Percentiles rank a stretch among this genome's conserved stretches.
These are phyloP conservation scores for Narthecium ossifragum DNA, from an alignment of 106 monocot genomes.

Conservation along the genomic window DNA sequence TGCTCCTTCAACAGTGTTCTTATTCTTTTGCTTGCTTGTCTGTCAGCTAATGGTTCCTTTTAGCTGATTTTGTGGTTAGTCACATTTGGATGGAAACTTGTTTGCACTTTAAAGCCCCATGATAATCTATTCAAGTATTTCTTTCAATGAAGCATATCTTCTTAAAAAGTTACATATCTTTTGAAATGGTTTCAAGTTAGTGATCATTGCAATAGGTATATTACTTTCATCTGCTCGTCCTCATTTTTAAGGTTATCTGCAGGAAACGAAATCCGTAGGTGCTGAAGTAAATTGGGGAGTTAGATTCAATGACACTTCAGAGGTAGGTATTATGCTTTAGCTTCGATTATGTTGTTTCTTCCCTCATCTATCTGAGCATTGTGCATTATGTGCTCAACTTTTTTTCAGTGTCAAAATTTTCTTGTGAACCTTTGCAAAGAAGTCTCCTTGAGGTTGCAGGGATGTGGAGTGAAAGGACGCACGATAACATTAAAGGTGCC, in stretches of 20 bases:
- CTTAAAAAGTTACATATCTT: not conserved
- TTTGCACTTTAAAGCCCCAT: too few species aligned
- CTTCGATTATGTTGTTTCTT: not conserved
- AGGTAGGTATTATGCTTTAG: constrained; percentile 40
- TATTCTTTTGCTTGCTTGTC: too few species aligned
- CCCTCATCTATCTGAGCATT: constrained; percentile 1
- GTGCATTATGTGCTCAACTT: constrained; percentile 12
- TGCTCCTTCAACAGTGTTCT: too few species aligned
- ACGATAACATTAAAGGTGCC: constrained; percentile 76
- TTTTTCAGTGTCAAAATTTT: constrained; percentile 62
- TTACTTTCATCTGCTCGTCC: not conserved
- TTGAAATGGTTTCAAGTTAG: not conserved
- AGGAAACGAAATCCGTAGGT: constrained; percentile 95
- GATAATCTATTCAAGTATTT: too few species aligned
- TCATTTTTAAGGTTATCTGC: constrained; percentile 12
- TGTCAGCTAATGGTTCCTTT: too few species aligned
- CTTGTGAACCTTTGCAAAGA: constrained; percentile 78
- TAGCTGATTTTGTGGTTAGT: too few species aligned
- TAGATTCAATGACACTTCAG: constrained; percentile 53
- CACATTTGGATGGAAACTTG: too few species aligned
- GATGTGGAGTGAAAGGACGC: constrained; percentile 74
- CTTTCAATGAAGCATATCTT: not conserved
- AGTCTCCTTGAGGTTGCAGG: constrained; percentile 66
- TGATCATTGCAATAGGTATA: not conserved
- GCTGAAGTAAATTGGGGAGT: constrained; percentile 99